Evolutionary conservation across 305 asterid genomes (phyloP).

Genomic region (Rubia balearica): DNA sequence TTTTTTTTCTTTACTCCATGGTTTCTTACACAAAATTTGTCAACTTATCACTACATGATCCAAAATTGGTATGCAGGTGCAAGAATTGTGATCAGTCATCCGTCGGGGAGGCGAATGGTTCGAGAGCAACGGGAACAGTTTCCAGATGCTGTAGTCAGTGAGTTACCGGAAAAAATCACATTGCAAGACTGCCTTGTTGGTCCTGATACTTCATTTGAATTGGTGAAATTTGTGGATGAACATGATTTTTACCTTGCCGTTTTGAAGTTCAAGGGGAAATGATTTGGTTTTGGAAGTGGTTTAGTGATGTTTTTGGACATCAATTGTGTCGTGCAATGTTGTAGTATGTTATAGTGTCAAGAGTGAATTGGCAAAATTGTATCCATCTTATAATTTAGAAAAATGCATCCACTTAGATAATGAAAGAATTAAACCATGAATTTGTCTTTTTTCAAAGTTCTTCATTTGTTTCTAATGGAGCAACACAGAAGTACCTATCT

Average conservation of each 20-base stretch:
- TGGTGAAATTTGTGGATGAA: slow-evolving; percentile 56
- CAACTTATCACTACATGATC: neutral
- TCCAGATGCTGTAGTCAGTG: slow-evolving; percentile 57
- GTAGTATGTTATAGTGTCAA: neutral
- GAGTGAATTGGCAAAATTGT: no score
- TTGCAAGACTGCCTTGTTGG: slow-evolving; percentile 31
- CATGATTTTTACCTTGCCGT: slow-evolving; percentile 65
- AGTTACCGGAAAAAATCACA: slow-evolving; percentile 42
- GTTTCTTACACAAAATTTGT: neutral
- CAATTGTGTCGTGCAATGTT: neutral
- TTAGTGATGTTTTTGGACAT: neutral
- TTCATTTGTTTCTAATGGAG: no score
- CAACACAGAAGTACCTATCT: no score
- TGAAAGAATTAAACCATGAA: no score
- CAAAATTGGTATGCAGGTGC: slow-evolving; percentile 44
- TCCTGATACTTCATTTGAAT: slow-evolving; percentile 40
- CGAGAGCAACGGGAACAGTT: slow-evolving; percentile 48
- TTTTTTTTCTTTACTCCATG: neutral
- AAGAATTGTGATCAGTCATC: slow-evolving; percentile 75
- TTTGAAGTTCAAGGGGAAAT: slow-evolving; percentile 32
- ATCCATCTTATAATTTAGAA: no score
- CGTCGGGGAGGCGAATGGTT: slow-evolving; percentile 48
- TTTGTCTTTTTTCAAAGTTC: no score
- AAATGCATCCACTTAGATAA: no score
- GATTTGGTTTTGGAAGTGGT: neutral